phyloP scores from a whole-genome alignment of 495 filamentous ascomycete genomes.

The Xylaria curta region DNA sequence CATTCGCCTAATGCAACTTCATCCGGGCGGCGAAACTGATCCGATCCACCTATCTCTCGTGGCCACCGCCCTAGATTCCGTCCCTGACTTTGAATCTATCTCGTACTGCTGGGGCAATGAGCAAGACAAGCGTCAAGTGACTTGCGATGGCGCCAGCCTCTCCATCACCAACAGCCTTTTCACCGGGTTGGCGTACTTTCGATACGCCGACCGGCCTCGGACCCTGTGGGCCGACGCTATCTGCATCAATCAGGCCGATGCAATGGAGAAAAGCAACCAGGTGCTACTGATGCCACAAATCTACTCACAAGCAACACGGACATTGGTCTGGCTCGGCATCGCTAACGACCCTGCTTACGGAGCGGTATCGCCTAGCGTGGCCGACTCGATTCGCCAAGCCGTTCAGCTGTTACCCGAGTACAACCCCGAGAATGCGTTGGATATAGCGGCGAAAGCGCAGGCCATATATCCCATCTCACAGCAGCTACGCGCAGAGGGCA shows the following conservation, averaged over 20 bases:
- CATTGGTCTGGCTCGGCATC: constrained; percentile 45
- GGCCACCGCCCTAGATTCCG: constrained; percentile 19
- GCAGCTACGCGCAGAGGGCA: constrained; percentile 18
- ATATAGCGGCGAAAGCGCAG: constrained; percentile 6
- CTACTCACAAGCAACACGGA: constrained; percentile 38
- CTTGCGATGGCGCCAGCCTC: constrained; percentile 34
- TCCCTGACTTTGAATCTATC: constrained; percentile 42
- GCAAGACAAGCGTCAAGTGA: constrained; percentile 25
- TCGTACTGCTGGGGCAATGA: constrained; percentile 48
- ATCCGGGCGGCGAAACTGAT: constrained; percentile 29
- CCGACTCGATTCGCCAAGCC: constrained; percentile 23
- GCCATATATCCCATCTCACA: constrained; percentile 1
- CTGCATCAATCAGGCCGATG: constrained; percentile 49
- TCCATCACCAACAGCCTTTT: constrained; percentile 37
- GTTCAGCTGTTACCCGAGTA: constrained; percentile 21
- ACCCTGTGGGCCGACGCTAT: constrained; percentile 47
- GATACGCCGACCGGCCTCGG: constrained; percentile 32
- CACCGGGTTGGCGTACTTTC: constrained; percentile 38
- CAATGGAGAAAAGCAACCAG: constrained; percentile 41
- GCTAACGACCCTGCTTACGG: constrained; percentile 22
- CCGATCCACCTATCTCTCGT: constrained; percentile 25
- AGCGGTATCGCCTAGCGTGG: constrained; percentile 18
- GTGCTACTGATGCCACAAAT: constrained; percentile 46
- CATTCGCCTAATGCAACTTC: constrained; percentile 29
- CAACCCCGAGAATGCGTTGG: not conserved